These are phyloP conservation scores for Colletotrichum phormii DNA, from an alignment of 2,329 filamentous ascomycete species.

Conservation along the genomic window DNA sequence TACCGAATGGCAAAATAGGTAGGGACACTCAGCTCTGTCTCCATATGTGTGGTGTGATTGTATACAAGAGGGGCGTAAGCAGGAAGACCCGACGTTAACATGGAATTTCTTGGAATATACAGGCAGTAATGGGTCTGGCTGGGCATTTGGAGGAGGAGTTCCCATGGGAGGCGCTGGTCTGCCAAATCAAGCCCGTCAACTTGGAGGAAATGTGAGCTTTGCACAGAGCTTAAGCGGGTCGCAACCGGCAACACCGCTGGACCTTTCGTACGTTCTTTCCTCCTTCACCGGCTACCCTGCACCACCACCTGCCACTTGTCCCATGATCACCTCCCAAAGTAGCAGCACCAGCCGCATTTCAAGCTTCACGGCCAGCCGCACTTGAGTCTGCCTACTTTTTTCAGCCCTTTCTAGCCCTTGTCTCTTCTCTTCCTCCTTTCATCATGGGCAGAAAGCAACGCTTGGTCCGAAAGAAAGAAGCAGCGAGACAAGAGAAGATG, in stretches of 20 bases:
- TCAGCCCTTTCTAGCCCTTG: background rate
- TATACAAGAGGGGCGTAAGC: conserved; percentile 21
- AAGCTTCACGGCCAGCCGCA: background rate
- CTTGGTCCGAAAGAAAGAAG: conserved; percentile 13
- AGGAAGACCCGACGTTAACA: conserved; percentile 39
- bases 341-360: background rate
- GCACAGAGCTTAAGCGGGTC: conserved; percentile 74
- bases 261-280: conserved; percentile 70
- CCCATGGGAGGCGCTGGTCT: conserved; percentile 69
- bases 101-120: conserved; percentile 39
- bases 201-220: conserved; percentile 72
- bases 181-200: conserved; percentile 64
- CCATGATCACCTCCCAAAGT: background rate
- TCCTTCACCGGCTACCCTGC: background rate
- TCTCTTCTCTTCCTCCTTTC: background rate
- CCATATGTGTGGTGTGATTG: background rate
- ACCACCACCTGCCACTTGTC: background rate
- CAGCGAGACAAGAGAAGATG: conserved; percentile 24
- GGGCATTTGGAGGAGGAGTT: conserved; percentile 72
- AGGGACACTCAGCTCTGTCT: conserved; percentile 40
- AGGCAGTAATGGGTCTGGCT: conserved; percentile 66
- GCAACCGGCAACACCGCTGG: conserved; percentile 70
- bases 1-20: conserved; percentile 77
- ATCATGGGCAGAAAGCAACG: conserved; percentile 31
- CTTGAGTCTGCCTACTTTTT: background rate